Percentiles rank a stretch among this genome's conserved stretches.
These are phyloP conservation scores for Singerocomus inundabilis DNA, from an alignment of 1,284 basidiomycete genomes.

Conservation along the genomic window DNA sequence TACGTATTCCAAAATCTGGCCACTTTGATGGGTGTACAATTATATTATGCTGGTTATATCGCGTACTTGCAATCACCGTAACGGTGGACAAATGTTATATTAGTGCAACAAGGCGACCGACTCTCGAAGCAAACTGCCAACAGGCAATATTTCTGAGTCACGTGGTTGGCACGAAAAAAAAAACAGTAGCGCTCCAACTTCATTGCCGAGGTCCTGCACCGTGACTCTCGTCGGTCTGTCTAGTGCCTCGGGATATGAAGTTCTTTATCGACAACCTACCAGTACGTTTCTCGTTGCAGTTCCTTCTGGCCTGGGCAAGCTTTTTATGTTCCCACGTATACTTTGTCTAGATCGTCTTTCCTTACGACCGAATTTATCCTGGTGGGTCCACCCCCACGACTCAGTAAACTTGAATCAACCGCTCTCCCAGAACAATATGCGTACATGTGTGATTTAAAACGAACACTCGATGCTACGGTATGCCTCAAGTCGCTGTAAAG, in stretches of 20 bases:
- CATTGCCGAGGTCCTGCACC: too few relatives aligned
- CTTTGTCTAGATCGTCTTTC: constrained; percentile 74
- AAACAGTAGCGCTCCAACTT: too few relatives aligned
- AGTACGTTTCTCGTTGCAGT: constrained; percentile 42
- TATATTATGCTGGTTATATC: too few relatives aligned
- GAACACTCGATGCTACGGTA: constrained; percentile 90
- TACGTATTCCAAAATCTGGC: constrained; percentile 1
- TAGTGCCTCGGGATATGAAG: constrained; percentile 65
- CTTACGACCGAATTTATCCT: constrained; percentile 89
- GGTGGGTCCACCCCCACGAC: constrained; percentile 43
- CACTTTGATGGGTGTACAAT: background rate
- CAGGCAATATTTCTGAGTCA: too few relatives aligned
- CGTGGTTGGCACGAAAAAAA: constrained; percentile 10
- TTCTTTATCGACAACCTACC: constrained; percentile 95
- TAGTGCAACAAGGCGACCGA: too few relatives aligned
- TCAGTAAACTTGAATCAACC: constrained; percentile 7
- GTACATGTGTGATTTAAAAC: constrained; percentile 98
- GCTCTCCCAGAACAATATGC: constrained; percentile 84
- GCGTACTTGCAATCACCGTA: too few relatives aligned
- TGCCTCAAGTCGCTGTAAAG: constrained; percentile 2
- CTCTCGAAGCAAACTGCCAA: too few relatives aligned
- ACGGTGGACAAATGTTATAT: too few relatives aligned
- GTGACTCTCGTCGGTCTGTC: background rate
- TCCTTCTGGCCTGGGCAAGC: background rate
- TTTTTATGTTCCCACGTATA: constrained; percentile 4